Conservation (phyloP, 345 rosid genomes). For the Acer yangbiense region DNA sequence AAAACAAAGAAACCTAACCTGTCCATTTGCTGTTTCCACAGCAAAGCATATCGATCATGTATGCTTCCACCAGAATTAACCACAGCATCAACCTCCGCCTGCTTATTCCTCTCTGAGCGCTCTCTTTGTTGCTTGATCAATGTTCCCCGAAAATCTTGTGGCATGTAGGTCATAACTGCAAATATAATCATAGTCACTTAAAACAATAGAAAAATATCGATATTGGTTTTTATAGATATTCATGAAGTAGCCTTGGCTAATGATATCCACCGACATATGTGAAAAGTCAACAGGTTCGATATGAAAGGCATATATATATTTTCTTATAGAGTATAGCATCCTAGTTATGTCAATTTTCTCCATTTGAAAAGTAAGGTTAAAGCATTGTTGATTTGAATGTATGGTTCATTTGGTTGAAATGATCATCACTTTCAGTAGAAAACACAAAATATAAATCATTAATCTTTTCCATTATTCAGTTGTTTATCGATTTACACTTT, state of each 20-base stretch:
- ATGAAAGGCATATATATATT: neutral
- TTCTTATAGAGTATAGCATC: neutral
- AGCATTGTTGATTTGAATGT: neutral
- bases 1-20: constrained; percentile 50
- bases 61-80: constrained; percentile 79
- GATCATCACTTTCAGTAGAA: neutral
- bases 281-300: neutral
- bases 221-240: neutral
- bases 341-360: neutral
- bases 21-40: constrained; percentile 98
- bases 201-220: neutral
- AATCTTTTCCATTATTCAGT: neutral
- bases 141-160: constrained; percentile 97
- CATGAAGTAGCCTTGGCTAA: neutral
- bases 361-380: neutral
- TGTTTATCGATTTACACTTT: neutral
- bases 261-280: neutral
- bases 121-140: constrained; percentile 88
- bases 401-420: neutral
- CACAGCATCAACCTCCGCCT: constrained; percentile 88
- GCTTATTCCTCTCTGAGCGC: constrained; percentile 97
- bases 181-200: constrained; percentile 9
- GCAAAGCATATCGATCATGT: constrained; percentile 73
- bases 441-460: no score
- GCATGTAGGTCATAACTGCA: constrained; percentile 99